phyloP scores from a whole-genome alignment of 139 green algal genomes.

The Chlamydomonas sphaeroides region DNA sequence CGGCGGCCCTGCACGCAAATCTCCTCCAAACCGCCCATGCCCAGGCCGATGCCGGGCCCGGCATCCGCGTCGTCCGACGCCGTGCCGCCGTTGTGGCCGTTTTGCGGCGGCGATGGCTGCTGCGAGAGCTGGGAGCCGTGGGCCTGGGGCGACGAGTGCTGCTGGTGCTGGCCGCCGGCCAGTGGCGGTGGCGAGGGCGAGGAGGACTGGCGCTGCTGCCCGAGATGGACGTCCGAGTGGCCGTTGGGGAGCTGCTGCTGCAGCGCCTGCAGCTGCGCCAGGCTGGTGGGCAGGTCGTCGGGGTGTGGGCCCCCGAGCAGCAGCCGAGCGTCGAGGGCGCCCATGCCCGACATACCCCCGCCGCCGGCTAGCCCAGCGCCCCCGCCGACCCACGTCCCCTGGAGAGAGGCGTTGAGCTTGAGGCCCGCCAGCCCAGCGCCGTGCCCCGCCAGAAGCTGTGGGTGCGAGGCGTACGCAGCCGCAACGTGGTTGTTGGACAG shows the following conservation, averaged over 20 bases:
- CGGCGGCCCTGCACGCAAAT: not conserved
- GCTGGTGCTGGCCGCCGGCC: not conserved
- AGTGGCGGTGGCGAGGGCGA: constrained; percentile 1
- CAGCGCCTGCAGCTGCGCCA: not conserved
- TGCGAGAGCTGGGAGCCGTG: constrained; percentile 7
- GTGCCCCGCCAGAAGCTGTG: not conserved
- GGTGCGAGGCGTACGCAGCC: constrained; percentile 8
- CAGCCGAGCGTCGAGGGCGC: not conserved
- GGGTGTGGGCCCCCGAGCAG: not conserved
- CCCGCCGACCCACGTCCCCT: no score
- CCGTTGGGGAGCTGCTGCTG: no score
- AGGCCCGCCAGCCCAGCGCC: not conserved
- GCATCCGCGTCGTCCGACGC: not conserved
- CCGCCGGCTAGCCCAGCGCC: no score
- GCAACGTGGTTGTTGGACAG: not conserved
- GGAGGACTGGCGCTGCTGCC: not conserved
- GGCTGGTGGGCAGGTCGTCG: not conserved
- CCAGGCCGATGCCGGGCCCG: not conserved
- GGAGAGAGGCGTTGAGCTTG: no score
- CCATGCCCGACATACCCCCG: not conserved
- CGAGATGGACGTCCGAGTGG: no score
- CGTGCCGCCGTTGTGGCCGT: not conserved
- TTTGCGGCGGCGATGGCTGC: constrained; percentile 9
- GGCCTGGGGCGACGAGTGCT: constrained; percentile 16
- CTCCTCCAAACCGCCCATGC: not conserved